These are phyloP conservation scores for Candida palmyrensis DNA, from an alignment of 805 yeast species.

Conservation along the genomic window DNA sequence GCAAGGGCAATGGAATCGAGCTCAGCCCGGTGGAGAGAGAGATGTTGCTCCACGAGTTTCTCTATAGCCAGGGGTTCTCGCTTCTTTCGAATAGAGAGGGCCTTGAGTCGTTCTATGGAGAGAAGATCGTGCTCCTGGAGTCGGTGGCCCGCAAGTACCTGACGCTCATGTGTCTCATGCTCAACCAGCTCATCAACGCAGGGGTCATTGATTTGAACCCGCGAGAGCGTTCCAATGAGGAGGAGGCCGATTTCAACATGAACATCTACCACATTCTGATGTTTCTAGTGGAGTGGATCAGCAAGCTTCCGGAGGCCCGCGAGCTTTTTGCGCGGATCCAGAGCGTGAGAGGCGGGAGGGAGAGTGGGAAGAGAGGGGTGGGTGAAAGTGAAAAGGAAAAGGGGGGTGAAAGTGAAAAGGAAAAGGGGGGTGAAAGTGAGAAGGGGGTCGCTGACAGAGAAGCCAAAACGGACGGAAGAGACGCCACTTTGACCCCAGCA, in stretches of 20 bases:
- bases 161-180: conserved; percentile 58
- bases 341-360: conserved; percentile 7
- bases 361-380: background rate
- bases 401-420: background rate
- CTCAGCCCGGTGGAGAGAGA: conserved; percentile 57
- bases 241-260: conserved; percentile 37
- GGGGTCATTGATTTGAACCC: conserved; percentile 41
- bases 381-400: background rate
- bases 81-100: conserved; percentile 25
- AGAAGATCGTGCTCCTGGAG: conserved; percentile 23
- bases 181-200: conserved; percentile 44
- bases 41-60: conserved; percentile 67
- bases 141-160: conserved; percentile 39
- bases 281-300: conserved; percentile 61
- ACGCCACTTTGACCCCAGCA: too few relatives aligned
- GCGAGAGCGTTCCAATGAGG: conserved; percentile 8
- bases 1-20: conserved; percentile 46
- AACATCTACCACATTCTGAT: conserved; percentile 57
- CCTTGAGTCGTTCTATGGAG: conserved; percentile 23
- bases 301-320: conserved; percentile 57
- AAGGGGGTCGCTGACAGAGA: too few relatives aligned
- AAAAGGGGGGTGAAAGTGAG: background rate
- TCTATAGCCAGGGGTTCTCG: conserved; percentile 43
- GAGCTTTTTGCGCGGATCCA: conserved; percentile 43
- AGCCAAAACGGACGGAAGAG: too few relatives aligned